phyloP scores from a whole-genome alignment of 1,284 basidiomycete genomes.

The Boletus sp. region DNA sequence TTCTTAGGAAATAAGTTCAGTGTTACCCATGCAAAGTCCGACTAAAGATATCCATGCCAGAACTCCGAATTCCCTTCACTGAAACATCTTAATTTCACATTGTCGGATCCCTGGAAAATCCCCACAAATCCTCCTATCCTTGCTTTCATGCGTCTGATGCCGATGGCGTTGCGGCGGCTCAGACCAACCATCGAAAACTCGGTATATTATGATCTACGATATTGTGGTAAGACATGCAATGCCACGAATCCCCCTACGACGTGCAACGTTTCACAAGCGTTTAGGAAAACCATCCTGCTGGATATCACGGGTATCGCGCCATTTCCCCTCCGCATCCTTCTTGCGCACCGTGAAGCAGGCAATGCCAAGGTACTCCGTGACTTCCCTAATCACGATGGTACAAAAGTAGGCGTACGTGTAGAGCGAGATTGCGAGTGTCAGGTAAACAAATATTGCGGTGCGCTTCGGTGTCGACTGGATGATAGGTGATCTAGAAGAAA shows the following conservation, averaged over 20 bases:
- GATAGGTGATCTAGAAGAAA: slow-evolving; percentile 55
- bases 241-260: not conserved
- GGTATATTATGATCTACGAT: slow-evolving; percentile 11
- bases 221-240: slow-evolving; percentile 3
- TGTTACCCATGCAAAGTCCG: no score
- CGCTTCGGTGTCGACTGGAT: slow-evolving; percentile 63
- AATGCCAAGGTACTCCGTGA: slow-evolving; percentile 85
- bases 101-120: no score
- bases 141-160: not conserved
- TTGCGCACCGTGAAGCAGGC: slow-evolving; percentile 89
- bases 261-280: slow-evolving; percentile 13
- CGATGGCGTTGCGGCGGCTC: not conserved
- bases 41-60: no score
- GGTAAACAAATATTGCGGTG: slow-evolving; percentile 67
- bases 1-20: no score
- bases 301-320: slow-evolving; percentile 48
- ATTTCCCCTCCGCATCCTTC: slow-evolving; percentile 71
- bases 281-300: slow-evolving; percentile 28
- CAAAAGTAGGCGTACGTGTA: slow-evolving; percentile 79
- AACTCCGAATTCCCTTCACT: no score
- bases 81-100: no score
- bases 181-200: not conserved
- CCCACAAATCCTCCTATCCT: no score
- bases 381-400: slow-evolving; percentile 78
- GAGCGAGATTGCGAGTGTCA: slow-evolving; percentile 65